Evolutionary conservation across 768 basidiomycete genomes (phyloP).

Genomic region (Tulasnella sp.): DNA sequence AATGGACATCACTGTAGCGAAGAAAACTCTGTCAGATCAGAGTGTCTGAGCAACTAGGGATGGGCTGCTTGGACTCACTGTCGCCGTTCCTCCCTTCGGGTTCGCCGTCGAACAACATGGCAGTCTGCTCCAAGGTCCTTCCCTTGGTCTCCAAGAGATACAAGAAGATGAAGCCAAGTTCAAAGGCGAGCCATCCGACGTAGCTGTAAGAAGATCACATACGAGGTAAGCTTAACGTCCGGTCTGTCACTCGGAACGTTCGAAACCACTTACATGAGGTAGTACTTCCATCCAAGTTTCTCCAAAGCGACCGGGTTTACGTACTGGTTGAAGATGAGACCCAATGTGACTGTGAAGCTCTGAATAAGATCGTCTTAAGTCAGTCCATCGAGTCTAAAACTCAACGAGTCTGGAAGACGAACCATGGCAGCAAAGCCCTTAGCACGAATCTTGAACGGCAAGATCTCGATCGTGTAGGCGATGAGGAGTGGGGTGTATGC

Average conservation of each 20-base stretch:
- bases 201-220: conserved; percentile 12
- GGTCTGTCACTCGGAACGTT: neutral
- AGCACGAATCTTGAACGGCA: conserved; percentile 76
- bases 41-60: neutral
- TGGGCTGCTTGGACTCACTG: neutral
- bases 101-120: conserved; percentile 22
- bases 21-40: neutral
- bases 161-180: conserved; percentile 19
- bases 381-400: neutral
- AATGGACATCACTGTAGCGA: neutral
- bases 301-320: conserved; percentile 76
- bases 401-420: neutral
- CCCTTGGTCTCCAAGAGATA: conserved; percentile 28
- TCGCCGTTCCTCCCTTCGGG: neutral
- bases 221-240: neutral
- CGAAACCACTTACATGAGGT: conserved; percentile 43
- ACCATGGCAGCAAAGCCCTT: conserved; percentile 76
- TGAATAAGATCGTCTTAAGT: neutral
- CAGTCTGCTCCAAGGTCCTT: conserved; percentile 23
- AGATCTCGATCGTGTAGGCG: conserved; percentile 82
- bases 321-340: conserved; percentile 87
- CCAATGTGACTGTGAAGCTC: conserved; percentile 67
- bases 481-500: conserved; percentile 78
- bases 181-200: conserved; percentile 26
- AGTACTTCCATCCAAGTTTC: conserved; percentile 69